These are phyloP conservation scores for Nakaseomyces uthaithaninus DNA, from an alignment of 1,139 yeast genomes.

Conservation along the genomic window DNA sequence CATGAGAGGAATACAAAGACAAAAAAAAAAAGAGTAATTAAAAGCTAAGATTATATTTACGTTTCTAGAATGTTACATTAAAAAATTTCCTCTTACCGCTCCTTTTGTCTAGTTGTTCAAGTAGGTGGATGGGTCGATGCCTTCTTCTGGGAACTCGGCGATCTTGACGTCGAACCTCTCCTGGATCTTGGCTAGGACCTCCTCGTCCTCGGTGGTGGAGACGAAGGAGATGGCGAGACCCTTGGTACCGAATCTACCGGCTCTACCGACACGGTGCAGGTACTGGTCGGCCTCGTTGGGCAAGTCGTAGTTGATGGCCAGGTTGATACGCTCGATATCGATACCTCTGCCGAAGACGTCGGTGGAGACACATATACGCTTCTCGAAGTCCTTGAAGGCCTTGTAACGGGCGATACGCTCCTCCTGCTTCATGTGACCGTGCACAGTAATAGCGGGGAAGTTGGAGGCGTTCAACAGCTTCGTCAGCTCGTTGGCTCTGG, in stretches of 20 bases:
- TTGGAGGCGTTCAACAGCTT: constrained; percentile 83
- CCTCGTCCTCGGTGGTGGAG: constrained; percentile 77
- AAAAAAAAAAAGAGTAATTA: background rate
- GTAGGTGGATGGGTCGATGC: constrained; percentile 95
- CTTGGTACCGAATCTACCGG: constrained; percentile 99
- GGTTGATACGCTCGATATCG: constrained; percentile 96
- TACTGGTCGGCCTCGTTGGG: constrained; percentile 91
- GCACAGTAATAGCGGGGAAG: constrained; percentile 97
- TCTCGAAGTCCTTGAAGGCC: constrained; percentile 94
- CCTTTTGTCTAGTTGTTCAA: constrained; percentile 68
- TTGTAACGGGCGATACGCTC: constrained; percentile 97
- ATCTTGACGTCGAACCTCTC: constrained; percentile 95
- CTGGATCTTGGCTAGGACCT: constrained; percentile 86
- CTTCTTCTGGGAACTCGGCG: constrained; percentile 93
- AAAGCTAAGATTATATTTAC: background rate
- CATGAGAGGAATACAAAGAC: no score
- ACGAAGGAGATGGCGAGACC: constrained; percentile 94
- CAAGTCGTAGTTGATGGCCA: constrained; percentile 94
- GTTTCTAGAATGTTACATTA: background rate
- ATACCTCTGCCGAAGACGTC: constrained; percentile 99
- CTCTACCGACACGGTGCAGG: constrained; percentile 98
- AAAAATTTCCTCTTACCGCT: background rate
- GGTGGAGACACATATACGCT: constrained; percentile 96
- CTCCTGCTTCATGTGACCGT: constrained; percentile 92
- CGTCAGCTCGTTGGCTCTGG: constrained; percentile 88